phyloP scores from a whole-genome alignment of 1,139 yeast species.

The Candida smagusa region DNA sequence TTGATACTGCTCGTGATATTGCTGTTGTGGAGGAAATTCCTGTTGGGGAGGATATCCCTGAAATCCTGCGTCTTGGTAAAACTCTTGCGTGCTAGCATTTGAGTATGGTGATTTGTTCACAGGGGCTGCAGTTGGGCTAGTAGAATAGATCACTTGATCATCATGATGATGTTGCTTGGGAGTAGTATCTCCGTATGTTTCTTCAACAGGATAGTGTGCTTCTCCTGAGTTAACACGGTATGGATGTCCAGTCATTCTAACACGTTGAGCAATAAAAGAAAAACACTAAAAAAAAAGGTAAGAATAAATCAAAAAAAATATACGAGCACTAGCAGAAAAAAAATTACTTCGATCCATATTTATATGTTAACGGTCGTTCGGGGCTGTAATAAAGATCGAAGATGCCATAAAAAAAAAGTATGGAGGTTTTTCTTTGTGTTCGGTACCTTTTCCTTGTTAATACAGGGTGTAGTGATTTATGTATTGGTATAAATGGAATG shows the following conservation, averaged over 20 bases:
- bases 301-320: background rate
- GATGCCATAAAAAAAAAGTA: too few relatives aligned
- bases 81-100: background rate
- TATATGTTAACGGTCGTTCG: too few relatives aligned
- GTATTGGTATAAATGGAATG: too few relatives aligned
- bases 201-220: slow-evolving; percentile 27
- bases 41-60: background rate
- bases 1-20: background rate
- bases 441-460: too few relatives aligned
- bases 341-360: background rate
- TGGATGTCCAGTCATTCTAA: background rate
- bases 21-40: background rate
- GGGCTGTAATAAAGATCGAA: too few relatives aligned
- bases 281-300: background rate
- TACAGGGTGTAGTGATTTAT: too few relatives aligned
- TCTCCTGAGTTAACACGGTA: background rate
- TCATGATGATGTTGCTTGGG: background rate
- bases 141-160: background rate
- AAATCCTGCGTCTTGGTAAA: background rate
- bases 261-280: background rate
- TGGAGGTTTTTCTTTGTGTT: too few relatives aligned
- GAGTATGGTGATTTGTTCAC: background rate
- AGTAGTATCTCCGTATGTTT: background rate
- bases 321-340: background rate
- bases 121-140: background rate